These are phyloP conservation scores for Cordyceps farinosa DNA, from an alignment of 2,329 filamentous ascomycete genomes.

Conservation along the genomic window DNA sequence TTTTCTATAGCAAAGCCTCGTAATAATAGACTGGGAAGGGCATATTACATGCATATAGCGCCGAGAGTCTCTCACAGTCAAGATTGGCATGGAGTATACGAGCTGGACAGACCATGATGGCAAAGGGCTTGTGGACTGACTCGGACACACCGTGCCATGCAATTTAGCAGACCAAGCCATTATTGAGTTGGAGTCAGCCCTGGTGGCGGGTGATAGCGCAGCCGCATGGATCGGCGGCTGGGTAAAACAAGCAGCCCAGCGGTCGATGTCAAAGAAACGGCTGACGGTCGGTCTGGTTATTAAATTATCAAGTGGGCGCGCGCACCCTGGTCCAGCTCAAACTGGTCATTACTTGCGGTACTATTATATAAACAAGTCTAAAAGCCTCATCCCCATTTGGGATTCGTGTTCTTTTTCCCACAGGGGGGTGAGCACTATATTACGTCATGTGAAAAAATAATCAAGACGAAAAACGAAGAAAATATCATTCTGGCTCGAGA, in stretches of 20 bases:
- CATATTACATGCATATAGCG: too few species aligned
- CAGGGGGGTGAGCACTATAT: not conserved
- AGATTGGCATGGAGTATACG: not conserved
- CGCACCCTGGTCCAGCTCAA: not conserved
- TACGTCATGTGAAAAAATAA: not conserved
- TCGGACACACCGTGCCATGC: not conserved
- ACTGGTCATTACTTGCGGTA: conserved; percentile 13
- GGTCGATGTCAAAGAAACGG: not conserved
- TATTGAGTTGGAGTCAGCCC: conserved; percentile 1
- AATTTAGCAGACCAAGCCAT: not conserved
- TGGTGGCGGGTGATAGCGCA: not conserved
- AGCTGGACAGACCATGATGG: not conserved
- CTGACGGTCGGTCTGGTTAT: not conserved
- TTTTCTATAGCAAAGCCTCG: too few species aligned
- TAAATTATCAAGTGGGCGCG: not conserved
- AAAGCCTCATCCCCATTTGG: not conserved
- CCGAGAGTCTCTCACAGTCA: too few species aligned
- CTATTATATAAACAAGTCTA: not conserved
- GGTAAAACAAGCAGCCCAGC: not conserved
- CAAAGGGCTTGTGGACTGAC: too few species aligned
- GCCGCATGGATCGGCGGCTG: not conserved
- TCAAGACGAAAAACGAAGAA: too few species aligned
- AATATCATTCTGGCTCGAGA: not conserved
- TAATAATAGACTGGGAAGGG: too few species aligned
- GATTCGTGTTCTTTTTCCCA: too few species aligned